Evolutionary conservation across 805 yeast species (phyloP).

Genomic region (Metschnikowia vanudenii): DNA sequence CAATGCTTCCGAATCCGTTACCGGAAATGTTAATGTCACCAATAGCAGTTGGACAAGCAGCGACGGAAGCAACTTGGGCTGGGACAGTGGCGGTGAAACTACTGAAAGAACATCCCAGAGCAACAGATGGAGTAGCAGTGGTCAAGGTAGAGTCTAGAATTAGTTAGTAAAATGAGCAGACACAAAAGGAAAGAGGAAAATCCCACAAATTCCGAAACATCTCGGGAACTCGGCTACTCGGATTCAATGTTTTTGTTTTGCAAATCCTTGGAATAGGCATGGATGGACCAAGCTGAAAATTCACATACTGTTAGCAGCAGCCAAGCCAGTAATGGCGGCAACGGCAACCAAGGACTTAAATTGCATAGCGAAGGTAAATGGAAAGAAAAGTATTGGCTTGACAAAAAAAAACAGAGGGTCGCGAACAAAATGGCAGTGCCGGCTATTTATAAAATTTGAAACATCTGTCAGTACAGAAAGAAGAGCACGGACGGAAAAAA

Average conservation of each 20-base stretch:
- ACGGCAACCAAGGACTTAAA: conserved; percentile 50
- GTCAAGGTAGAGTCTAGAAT: conserved; percentile 45
- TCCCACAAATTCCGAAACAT: no score
- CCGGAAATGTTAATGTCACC: conserved; percentile 78
- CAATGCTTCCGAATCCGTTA: conserved; percentile 53
- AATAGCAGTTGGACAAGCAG: conserved; percentile 73
- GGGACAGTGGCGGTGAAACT: conserved; percentile 74
- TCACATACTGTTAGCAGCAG: conserved; percentile 34
- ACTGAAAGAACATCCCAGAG: conserved; percentile 64
- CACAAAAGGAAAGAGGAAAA: no score
- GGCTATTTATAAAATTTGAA: conserved; percentile 7
- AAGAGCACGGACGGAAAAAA: background rate
- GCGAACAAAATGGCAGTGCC: conserved; percentile 4
- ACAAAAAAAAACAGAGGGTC: conserved; percentile 2
- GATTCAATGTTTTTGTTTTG: no score
- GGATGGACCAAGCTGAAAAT: no score
- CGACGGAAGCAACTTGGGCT: conserved; percentile 68
- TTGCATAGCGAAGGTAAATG: conserved; percentile 44
- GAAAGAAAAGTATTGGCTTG: conserved; percentile 5
- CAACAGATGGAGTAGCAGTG: conserved; percentile 53
- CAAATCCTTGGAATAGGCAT: no score
- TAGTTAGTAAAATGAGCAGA: conserved; percentile 13
- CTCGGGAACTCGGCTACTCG: no score
- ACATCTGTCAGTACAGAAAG: conserved; percentile 3
- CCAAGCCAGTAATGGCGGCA: conserved; percentile 51